These are phyloP conservation scores for Coprinellus aureogranulatus DNA, from an alignment of 768 basidiomycete species.

Conservation along the genomic window DNA sequence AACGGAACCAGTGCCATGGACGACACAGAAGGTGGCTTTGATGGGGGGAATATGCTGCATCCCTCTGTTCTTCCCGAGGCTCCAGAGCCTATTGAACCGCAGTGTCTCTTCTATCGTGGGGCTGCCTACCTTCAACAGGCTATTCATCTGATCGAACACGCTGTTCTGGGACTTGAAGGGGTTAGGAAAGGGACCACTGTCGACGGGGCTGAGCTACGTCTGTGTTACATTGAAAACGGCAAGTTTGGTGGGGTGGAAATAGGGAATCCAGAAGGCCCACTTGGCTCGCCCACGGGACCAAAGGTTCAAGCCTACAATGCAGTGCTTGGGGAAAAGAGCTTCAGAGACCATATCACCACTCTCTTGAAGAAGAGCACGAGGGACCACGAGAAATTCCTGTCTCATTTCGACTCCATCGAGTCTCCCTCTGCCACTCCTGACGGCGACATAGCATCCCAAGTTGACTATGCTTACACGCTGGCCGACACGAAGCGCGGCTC, in stretches of 20 bases:
- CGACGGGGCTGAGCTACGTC: constrained; percentile 73
- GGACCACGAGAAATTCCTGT: constrained; percentile 81
- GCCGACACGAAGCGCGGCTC: constrained; percentile 58
- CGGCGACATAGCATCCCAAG: constrained; percentile 49
- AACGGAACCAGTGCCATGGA: constrained; percentile 61
- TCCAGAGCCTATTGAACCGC: constrained; percentile 84
- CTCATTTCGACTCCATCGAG: constrained; percentile 79
- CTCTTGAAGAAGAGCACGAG: constrained; percentile 74
- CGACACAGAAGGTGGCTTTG: constrained; percentile 41
- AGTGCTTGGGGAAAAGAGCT: constrained; percentile 50
- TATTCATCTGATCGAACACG: constrained; percentile 68
- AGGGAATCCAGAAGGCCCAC: constrained; percentile 76
- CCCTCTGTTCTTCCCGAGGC: constrained; percentile 74
- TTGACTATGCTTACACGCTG: constrained; percentile 67
- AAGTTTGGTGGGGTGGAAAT: constrained; percentile 83
- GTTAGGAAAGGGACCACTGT: constrained; percentile 54
- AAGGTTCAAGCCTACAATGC: constrained; percentile 66
- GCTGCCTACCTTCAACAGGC: constrained; percentile 82
- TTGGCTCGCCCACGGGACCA: constrained; percentile 55
- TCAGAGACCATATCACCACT: constrained; percentile 58
- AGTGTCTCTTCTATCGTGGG: constrained; percentile 79
- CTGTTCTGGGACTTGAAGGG: constrained; percentile 68
- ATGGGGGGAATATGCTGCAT: constrained; percentile 58
- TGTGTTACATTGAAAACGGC: constrained; percentile 74
- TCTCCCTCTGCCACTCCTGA: constrained; percentile 30